Evolutionary conservation across 352 stramenopile species (phyloP), one percentile per base, ranked within the genome.

Genomic region (Blastocystis sp.): DNA sequence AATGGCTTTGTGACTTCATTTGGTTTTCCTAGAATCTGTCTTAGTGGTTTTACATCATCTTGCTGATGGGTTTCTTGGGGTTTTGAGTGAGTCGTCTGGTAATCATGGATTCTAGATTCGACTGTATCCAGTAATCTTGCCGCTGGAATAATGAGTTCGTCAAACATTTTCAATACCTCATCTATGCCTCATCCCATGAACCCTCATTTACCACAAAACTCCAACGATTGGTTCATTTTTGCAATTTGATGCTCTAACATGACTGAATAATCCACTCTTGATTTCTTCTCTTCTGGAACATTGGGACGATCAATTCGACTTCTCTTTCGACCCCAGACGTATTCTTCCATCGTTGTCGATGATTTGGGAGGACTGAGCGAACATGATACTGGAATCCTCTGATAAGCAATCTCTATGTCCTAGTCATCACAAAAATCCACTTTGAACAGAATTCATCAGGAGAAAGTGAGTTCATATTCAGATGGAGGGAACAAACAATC

Each of bases 121-220:
- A 78, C 66, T 19, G 66, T 59, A 54, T 78, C 66, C 4, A 78
- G 14, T 3, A 78, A 32, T 35, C 66, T 43, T 43, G 66, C 66
- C 12, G 66, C 66, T 3, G 66, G 66, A 51, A 78, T 39, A 37
- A 78, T 59, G 7, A 78, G 19, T n/a, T 78, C 66, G 57, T 78
- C 66, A 78, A 78, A 78, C 66, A 78, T 78, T 24, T 29, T 43
- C 19, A 78, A 29, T 11, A 78, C 29, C 7, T 58, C 39, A 57
- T 78, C 66, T 74, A 51, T 19, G 4, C 14, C 9, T 74, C 29
- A 74, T 2, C 11, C 5, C 29, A 51, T 14, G 12, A 37, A 7
- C 5, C 2, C 6, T n/a, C 12, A 46, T 43, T 7, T 51, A 74
- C 63, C 63, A 39, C 66, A 78, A 51, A 78, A 78, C 21, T 46